Conservation (phyloP, 257 asterid species). For the Handroanthus guayacan region DNA sequence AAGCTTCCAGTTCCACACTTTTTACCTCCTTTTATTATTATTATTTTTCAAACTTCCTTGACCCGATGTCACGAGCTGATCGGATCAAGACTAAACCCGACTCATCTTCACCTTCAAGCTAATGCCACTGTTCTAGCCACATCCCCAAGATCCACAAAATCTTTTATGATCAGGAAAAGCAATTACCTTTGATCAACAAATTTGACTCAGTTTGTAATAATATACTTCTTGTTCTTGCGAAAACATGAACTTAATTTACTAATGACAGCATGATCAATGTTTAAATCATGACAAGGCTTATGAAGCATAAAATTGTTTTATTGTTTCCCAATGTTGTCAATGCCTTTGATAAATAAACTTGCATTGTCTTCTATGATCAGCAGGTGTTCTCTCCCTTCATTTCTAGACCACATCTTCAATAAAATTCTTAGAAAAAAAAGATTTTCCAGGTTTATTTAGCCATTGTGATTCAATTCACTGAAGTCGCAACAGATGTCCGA, state of each 20-base stretch:
- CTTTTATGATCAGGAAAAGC: background rate
- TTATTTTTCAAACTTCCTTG: background rate
- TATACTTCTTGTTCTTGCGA: background rate
- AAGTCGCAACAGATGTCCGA: slow-evolving; percentile 54
- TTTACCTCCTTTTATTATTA: no score
- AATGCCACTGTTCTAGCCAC: background rate
- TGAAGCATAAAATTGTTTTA: background rate
- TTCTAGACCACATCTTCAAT: no score
- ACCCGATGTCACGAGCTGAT: no score
- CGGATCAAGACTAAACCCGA: background rate
- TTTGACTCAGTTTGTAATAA: background rate
- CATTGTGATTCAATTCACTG: slow-evolving; percentile 51
- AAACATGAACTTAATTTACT: background rate
- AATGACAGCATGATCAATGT: background rate
- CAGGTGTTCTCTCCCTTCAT: no score
- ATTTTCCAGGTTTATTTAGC: slow-evolving; percentile 55
- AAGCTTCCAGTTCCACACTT: slow-evolving; percentile 1
- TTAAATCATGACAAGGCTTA: background rate
- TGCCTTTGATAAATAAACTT: no score
- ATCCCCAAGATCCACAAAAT: no score
- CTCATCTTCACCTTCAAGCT: background rate
- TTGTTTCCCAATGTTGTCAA: background rate
- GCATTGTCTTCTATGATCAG: no score
- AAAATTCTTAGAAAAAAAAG: background rate
- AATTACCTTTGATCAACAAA: background rate